These are phyloP conservation scores for Boletus bicolor DNA, from an alignment of 768 basidiomycete species.

Conservation along the genomic window DNA sequence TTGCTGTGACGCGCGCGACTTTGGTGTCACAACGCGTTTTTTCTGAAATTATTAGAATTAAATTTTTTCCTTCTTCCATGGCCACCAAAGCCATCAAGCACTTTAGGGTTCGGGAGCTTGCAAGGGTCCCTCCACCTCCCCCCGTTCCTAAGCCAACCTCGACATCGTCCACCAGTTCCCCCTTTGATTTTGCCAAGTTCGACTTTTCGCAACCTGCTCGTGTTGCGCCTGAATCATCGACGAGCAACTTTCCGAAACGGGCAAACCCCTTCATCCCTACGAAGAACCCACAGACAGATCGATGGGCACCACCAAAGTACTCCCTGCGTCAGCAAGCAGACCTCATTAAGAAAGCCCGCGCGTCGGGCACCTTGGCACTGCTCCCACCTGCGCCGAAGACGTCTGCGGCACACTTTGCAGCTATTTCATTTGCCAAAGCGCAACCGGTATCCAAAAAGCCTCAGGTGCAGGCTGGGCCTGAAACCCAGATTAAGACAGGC, in stretches of 20 bases:
- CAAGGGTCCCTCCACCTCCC: conserved; percentile 11
- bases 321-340: conserved; percentile 78
- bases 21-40: too few species aligned
- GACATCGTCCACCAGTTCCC: not conserved
- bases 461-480: not conserved
- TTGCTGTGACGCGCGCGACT: too few species aligned
- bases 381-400: conserved; percentile 71
- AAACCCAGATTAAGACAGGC: not conserved
- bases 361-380: conserved; percentile 48
- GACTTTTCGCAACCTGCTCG: conserved; percentile 15
- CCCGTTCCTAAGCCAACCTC: conserved; percentile 26
- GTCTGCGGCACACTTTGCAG: conserved; percentile 22
- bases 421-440: conserved; percentile 17
- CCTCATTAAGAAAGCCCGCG: conserved; percentile 68
- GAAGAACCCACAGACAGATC: conserved; percentile 54
- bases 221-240: not conserved
- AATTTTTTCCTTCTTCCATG: conserved; percentile 5
- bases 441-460: conserved; percentile 7
- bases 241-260: conserved; percentile 20
- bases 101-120: conserved; percentile 27
- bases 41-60: too few species aligned
- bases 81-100: conserved; percentile 25
- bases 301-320: conserved; percentile 68
- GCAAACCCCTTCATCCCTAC: conserved; percentile 70
- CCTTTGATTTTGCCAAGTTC: conserved; percentile 22